Evolutionary conservation across 352 stramenopile genomes (phyloP).

Genomic region (Pseudoperonospora humuli): DNA sequence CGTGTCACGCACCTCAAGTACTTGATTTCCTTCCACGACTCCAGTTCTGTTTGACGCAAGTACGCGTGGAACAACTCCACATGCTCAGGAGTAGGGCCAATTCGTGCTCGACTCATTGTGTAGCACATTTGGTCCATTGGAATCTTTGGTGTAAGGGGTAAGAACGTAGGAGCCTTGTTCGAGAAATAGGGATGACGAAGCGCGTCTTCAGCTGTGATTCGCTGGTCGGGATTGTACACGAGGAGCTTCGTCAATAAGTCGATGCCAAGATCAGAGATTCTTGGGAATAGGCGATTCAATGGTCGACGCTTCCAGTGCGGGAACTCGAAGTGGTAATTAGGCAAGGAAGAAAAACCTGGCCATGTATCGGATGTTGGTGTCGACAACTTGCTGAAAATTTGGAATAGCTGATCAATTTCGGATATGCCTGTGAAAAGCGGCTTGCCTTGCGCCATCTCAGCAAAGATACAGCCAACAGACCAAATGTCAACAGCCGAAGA

Average conservation of each 20-base stretch:
- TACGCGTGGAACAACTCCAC: constrained; percentile 76
- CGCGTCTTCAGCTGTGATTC: constrained; percentile 75
- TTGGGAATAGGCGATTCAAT: constrained; percentile 60
- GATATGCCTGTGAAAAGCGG: constrained; percentile 77
- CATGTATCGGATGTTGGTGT: constrained; percentile 95
- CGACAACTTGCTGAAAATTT: constrained; percentile 91
- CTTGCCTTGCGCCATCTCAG: constrained; percentile 90
- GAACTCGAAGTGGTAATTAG: constrained; percentile 93
- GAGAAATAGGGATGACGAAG: constrained; percentile 80
- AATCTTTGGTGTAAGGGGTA: constrained; percentile 50
- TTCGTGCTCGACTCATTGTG: constrained; percentile 36
- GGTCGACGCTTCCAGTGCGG: constrained; percentile 68
- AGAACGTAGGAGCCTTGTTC: constrained; percentile 33
- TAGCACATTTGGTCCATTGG: constrained; percentile 77
- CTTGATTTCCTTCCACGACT: constrained; percentile 83
- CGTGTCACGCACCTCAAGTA: constrained; percentile 55
- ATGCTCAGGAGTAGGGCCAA: constrained; percentile 54
- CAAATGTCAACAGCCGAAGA: constrained; percentile 89
- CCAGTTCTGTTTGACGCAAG: constrained; percentile 63
- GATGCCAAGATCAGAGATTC: constrained; percentile 63
- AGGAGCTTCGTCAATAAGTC: constrained; percentile 70
- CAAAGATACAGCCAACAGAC: constrained; percentile 96
- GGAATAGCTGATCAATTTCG: constrained; percentile 81
- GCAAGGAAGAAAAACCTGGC: constrained; percentile 94
- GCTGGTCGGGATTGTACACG: constrained; percentile 75